These are phyloP conservation scores for Fusarium bactridioides DNA, from an alignment of 2,329 filamentous ascomycete species.

Conservation along the genomic window DNA sequence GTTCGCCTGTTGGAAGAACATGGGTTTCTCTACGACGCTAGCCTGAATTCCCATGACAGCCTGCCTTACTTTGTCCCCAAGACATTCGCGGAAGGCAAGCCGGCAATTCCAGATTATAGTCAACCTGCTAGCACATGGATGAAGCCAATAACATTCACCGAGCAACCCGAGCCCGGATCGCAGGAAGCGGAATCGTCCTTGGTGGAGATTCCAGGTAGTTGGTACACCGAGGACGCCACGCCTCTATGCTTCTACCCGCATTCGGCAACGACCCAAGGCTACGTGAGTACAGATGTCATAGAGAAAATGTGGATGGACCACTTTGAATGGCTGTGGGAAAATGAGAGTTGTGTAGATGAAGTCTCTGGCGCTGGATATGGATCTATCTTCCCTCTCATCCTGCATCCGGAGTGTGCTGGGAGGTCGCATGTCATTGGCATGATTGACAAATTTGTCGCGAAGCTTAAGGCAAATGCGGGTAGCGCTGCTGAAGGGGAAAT, in stretches of 20 bases:
- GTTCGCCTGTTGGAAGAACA: rapidly evolving
- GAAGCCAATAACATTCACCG: background rate
- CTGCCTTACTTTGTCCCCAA: background rate
- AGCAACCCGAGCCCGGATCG: rapidly evolving
- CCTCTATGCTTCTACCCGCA: background rate
- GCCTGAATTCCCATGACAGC: background rate
- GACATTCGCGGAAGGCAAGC: background rate
- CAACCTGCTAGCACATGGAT: background rate
- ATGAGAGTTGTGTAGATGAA: background rate
- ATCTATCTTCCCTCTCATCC: background rate
- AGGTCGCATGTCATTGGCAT: background rate
- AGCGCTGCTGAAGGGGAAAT: background rate
- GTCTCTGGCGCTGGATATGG: background rate
- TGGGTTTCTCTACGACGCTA: background rate
- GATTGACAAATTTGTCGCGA: background rate
- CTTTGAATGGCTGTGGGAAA: background rate
- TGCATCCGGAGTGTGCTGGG: background rate
- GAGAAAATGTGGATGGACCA: background rate
- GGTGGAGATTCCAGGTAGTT: background rate
- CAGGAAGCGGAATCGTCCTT: rapidly evolving
- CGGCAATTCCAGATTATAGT: background rate
- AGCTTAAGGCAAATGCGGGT: background rate
- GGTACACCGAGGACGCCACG: background rate
- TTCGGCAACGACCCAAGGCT: background rate
- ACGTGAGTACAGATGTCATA: background rate